Percentiles rank a stretch among this genome's conserved stretches.
These are phyloP conservation scores for Lactarius sp. DNA, from an alignment of 768 basidiomycete species.

Conservation along the genomic window DNA sequence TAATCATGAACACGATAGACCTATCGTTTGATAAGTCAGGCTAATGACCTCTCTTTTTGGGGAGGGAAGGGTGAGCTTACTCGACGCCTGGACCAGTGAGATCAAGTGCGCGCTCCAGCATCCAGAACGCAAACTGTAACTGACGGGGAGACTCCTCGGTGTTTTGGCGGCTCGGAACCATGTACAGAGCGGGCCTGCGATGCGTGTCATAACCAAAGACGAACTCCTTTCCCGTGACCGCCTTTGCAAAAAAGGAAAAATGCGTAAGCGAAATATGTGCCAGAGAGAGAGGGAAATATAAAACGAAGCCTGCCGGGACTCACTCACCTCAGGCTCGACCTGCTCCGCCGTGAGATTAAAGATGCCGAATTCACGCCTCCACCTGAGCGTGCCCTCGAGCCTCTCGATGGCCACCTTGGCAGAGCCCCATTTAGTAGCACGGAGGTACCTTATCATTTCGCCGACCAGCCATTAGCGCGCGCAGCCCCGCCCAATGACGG, in stretches of 20 bases:
- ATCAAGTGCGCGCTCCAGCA: slow-evolving; percentile 71
- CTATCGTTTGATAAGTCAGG: slow-evolving; percentile 34
- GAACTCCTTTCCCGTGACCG: slow-evolving; percentile 77
- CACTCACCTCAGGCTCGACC: slow-evolving; percentile 67
- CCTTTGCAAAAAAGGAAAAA: slow-evolving; percentile 36
- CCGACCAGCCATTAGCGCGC: too few relatives aligned
- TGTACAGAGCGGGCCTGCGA: slow-evolving; percentile 64
- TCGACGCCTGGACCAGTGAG: slow-evolving; percentile 80
- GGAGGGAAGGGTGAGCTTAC: slow-evolving; percentile 38
- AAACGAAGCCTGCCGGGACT: not conserved
- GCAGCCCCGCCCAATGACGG: not conserved
- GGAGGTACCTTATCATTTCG: slow-evolving; percentile 49
- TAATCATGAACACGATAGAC: slow-evolving; percentile 64
- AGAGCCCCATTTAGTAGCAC: slow-evolving; percentile 71
- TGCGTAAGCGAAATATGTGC: not conserved
- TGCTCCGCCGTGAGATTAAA: slow-evolving; percentile 58
- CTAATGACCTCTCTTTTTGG: not conserved
- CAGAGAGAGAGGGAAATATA: not conserved
- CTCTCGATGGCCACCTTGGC: slow-evolving; percentile 52
- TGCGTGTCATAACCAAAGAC: slow-evolving; percentile 68
- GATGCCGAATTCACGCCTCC: slow-evolving; percentile 77
- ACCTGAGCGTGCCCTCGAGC: slow-evolving; percentile 66
- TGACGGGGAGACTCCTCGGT: slow-evolving; percentile 64
- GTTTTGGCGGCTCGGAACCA: slow-evolving; percentile 70
- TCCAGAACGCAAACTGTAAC: slow-evolving; percentile 69